Evolutionary conservation across 768 basidiomycete genomes (phyloP).

Genomic region (Kwoniella heveanensis): DNA sequence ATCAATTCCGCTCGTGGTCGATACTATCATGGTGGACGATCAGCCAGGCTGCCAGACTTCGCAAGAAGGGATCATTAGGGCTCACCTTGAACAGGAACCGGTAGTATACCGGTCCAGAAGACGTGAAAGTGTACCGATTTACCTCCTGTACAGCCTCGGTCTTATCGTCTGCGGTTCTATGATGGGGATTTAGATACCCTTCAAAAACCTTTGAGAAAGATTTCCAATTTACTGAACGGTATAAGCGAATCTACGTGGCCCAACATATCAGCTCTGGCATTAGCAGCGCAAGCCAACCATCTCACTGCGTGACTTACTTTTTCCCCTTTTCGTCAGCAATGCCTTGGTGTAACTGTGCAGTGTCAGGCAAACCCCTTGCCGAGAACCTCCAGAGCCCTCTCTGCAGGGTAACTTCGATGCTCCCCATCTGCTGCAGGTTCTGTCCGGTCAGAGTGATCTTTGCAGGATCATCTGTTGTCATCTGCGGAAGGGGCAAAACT

Average conservation of each 20-base stretch:
- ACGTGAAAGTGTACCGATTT: not conserved
- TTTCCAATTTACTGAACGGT: not conserved
- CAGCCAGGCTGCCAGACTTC: not conserved
- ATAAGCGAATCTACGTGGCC: not conserved
- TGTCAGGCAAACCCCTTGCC: not conserved
- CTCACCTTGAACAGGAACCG: constrained; percentile 2
- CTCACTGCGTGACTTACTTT: not conserved
- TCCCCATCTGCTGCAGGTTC: not conserved
- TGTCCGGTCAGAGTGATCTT: not conserved
- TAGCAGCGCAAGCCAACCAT: not conserved
- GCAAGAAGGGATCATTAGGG: not conserved
- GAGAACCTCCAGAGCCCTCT: not conserved
- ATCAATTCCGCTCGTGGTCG: not conserved
- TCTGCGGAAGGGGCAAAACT: not conserved
- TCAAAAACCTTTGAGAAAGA: too few species aligned
- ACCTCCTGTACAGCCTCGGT: not conserved
- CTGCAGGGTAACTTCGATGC: not conserved
- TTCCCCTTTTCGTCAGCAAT: not conserved
- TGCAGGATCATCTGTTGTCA: constrained; percentile 3
- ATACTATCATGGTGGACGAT: not conserved
- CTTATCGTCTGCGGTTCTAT: not conserved
- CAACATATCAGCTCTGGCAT: not conserved
- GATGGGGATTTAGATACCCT: too few species aligned
- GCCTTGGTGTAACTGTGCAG: not conserved
- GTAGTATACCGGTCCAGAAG: not conserved